Evolutionary conservation across 352 stramenopile species (phyloP).

Genomic region (Pythium plurisporium): DNA sequence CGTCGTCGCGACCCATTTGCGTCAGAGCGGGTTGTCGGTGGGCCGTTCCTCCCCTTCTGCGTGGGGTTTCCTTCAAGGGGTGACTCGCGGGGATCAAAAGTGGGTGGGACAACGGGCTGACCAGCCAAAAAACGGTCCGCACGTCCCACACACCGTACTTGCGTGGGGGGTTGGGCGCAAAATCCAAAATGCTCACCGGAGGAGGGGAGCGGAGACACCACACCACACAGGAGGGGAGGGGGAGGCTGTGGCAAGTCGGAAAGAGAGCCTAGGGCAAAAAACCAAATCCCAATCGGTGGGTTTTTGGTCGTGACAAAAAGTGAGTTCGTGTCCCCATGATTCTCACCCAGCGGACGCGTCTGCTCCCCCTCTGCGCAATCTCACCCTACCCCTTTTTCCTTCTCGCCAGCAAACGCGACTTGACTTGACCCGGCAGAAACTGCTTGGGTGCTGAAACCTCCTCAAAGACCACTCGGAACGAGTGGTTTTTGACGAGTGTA

Average conservation of each 20-base stretch:
- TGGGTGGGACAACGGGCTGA: constrained; percentile 10
- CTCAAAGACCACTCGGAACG: neutral
- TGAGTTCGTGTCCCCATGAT: constrained; percentile 4
- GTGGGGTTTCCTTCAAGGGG: constrained; percentile 17
- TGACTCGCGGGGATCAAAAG: constrained; percentile 17
- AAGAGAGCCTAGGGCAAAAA: constrained; percentile 9
- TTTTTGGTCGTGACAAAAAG: constrained; percentile 15
- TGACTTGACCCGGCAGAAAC: constrained; percentile 8
- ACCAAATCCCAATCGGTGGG: neutral
- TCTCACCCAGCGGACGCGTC: constrained; percentile 19
- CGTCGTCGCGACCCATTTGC: constrained; percentile 22
- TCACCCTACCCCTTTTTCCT: constrained; percentile 12
- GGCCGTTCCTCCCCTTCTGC: neutral
- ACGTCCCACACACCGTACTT: neutral
- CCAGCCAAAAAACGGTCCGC: constrained; percentile 5
- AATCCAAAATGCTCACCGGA: constrained; percentile 42
- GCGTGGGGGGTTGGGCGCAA: constrained; percentile 22
- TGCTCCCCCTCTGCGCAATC: constrained; percentile 1
- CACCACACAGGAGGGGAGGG: neutral
- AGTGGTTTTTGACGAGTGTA: constrained; percentile 13
- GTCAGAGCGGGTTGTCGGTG: neutral
- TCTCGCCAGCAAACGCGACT: neutral
- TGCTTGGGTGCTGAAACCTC: neutral
- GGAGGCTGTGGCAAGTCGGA: constrained; percentile 4
- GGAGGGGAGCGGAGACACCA: neutral